Percentiles rank a stretch among this genome's conserved stretches.
phyloP scores from a whole-genome alignment of 768 basidiomycete species.

The Termitomyces sp. region DNA sequence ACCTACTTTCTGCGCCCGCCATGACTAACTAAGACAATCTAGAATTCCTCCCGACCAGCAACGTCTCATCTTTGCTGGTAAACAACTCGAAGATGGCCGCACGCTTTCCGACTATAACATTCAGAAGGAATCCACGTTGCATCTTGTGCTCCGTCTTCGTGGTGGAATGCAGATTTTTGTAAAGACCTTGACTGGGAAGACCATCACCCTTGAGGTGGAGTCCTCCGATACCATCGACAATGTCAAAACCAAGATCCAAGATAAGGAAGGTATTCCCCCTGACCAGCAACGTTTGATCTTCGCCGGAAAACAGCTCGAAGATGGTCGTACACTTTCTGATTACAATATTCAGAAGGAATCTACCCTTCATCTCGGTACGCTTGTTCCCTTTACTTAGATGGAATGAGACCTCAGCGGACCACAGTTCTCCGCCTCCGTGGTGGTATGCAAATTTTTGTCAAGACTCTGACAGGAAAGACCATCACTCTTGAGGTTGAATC shows the following conservation, averaged over 20 bases:
- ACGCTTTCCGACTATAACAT: conserved; percentile 11
- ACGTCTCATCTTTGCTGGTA: conserved; percentile 12
- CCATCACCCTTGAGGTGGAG: conserved; percentile 21
- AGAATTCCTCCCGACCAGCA: conserved; percentile 13
- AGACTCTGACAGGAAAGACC: conserved; percentile 59
- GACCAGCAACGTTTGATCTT: conserved; percentile 21
- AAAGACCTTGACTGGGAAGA: conserved; percentile 28
- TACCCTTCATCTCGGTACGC: conserved; percentile 28
- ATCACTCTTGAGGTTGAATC: conserved; percentile 29
- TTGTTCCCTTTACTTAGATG: too few species aligned
- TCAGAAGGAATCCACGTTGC: conserved; percentile 9
- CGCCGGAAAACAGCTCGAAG: conserved; percentile 20
- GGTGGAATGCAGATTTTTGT: conserved; percentile 24
- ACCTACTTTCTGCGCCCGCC: too few species aligned
- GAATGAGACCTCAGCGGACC: background rate
- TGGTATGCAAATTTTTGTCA: conserved; percentile 46
- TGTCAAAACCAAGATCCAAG: conserved; percentile 23
- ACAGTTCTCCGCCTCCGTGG: conserved; percentile 29
- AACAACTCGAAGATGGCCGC: conserved; percentile 9
- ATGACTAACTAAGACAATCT: background rate
- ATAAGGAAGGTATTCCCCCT: conserved; percentile 26
- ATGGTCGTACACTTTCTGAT: conserved; percentile 20
- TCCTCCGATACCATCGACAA: conserved; percentile 22
- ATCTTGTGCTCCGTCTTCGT: conserved; percentile 9
- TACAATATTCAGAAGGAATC: conserved; percentile 24